Conservation (phyloP, 2,329 filamentous ascomycete species). For the Aspergillus fijiensis region DNA sequence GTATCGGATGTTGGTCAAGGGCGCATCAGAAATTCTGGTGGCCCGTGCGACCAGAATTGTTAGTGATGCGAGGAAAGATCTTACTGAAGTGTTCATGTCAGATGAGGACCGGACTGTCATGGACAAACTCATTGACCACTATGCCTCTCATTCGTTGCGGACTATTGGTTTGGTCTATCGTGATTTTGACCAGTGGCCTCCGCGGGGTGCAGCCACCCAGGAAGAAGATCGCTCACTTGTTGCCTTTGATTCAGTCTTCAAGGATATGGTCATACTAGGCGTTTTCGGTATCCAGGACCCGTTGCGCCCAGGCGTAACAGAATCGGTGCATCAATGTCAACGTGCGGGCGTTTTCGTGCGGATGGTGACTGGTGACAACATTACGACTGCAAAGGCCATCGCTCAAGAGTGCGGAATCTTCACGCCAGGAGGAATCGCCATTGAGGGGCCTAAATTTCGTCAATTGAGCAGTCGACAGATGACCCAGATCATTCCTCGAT, state of each 20-base stretch:
- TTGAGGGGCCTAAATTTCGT: constrained; percentile 77
- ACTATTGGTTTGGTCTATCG: constrained; percentile 82
- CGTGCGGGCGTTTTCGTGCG: constrained; percentile 74
- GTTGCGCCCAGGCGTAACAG: constrained; percentile 69
- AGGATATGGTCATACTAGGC: constrained; percentile 65
- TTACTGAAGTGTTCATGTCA: constrained; percentile 54
- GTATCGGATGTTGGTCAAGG: constrained; percentile 58
- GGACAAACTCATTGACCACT: constrained; percentile 68
- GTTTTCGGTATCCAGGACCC: constrained; percentile 82
- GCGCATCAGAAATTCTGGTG: constrained; percentile 53
- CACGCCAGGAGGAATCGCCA: constrained; percentile 64
- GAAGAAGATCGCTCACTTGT: constrained; percentile 62
- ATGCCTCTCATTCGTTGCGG: constrained; percentile 75
- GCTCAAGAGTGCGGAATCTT: constrained; percentile 76
- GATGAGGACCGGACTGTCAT: constrained; percentile 59
- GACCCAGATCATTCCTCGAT: constrained; percentile 64
- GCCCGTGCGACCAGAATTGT: constrained; percentile 53
- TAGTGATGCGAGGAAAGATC: constrained; percentile 59
- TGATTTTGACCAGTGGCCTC: constrained; percentile 84
- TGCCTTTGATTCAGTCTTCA: constrained; percentile 66
- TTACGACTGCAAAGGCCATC: constrained; percentile 74
- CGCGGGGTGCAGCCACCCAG: constrained; percentile 56
- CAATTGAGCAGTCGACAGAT: constrained; percentile 67
- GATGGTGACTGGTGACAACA: constrained; percentile 85
- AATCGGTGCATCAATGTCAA: constrained; percentile 72